Conservation (phyloP, 495 filamentous ascomycete genomes). For the Penicillium ucsense region DNA sequence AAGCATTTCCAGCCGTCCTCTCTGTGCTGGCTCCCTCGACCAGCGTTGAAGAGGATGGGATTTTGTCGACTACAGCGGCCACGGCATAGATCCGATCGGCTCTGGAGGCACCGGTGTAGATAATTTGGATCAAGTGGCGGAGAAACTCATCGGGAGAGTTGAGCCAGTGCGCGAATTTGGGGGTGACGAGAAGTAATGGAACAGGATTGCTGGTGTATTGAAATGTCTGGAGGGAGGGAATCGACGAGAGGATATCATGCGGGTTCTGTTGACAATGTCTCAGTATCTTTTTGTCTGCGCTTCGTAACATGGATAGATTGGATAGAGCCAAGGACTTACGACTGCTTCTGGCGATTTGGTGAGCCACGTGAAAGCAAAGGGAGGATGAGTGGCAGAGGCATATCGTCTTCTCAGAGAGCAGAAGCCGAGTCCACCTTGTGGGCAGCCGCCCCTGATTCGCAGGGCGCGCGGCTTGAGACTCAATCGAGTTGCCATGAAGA, state of each 20-base stretch:
- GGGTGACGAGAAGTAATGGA: conserved; percentile 30
- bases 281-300: not conserved
- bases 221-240: conserved; percentile 11
- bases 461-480: not conserved
- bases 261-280: conserved; percentile 11
- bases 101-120: conserved; percentile 6
- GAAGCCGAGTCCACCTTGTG: conserved; percentile 1
- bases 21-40: not conserved
- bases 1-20: not conserved
- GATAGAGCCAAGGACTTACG: conserved; percentile 10
- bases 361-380: conserved; percentile 30
- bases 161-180: conserved; percentile 32
- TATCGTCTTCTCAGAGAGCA: conserved; percentile 7
- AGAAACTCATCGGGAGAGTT: conserved; percentile 24
- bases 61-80: conserved; percentile 29
- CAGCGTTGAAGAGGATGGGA: conserved; percentile 9
- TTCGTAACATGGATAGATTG: no score
- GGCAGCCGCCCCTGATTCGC: conserved; percentile 7
- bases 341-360: conserved; percentile 27
- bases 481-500: conserved; percentile 11
- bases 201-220: conserved; percentile 6
- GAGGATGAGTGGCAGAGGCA: conserved; percentile 11
- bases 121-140: conserved; percentile 18
- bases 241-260: conserved; percentile 25
- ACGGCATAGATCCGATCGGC: conserved; percentile 17